A percentile compares a stretch with the other conserved stretches of the same genome.
These are phyloP conservation scores for Pythium plurisporium DNA, from an alignment of 352 stramenopile genomes.

Conservation along the genomic window DNA sequence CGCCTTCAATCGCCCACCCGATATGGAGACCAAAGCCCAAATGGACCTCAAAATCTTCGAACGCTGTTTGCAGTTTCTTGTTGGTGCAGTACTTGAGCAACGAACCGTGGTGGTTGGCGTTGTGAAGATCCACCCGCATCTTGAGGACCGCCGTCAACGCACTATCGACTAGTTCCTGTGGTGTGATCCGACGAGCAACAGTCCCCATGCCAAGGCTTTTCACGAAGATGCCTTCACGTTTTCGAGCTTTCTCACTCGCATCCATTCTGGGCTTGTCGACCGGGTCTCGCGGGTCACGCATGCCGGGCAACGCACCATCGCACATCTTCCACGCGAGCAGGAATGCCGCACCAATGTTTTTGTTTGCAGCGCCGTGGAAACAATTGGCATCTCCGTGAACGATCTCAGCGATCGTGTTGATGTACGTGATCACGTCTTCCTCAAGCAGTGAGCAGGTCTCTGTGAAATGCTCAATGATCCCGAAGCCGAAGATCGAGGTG, in stretches of 20 bases:
- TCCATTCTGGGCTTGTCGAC: constrained; percentile 72
- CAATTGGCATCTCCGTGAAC: constrained; percentile 93
- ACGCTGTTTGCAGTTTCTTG: constrained; percentile 71
- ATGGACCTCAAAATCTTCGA: constrained; percentile 91
- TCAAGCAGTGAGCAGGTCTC: constrained; percentile 90
- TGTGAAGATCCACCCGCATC: constrained; percentile 94
- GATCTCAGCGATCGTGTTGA: constrained; percentile 97
- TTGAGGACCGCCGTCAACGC: constrained; percentile 95
- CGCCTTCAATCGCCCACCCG: constrained; percentile 98
- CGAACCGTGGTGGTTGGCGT: constrained; percentile 84
- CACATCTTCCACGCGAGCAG: constrained; percentile 96
- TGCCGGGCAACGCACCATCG: constrained; percentile 78
- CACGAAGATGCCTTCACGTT: constrained; percentile 64
- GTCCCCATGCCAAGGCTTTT: constrained; percentile 50
- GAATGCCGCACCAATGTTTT: constrained; percentile 95
- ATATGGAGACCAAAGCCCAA: constrained; percentile 97
- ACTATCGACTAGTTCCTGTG: constrained; percentile 90
- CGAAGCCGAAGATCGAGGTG: constrained; percentile 95
- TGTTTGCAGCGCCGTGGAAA: constrained; percentile 94
- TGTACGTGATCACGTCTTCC: constrained; percentile 96
- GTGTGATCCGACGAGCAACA: constrained; percentile 39
- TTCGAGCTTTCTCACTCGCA: constrained; percentile 44
- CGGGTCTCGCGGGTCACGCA: constrained; percentile 76
- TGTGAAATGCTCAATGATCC: constrained; percentile 95
- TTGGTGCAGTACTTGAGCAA: constrained; percentile 84